phyloP scores from a whole-genome alignment of 495 filamentous ascomycete genomes.

The Trichoderma asperelloides region DNA sequence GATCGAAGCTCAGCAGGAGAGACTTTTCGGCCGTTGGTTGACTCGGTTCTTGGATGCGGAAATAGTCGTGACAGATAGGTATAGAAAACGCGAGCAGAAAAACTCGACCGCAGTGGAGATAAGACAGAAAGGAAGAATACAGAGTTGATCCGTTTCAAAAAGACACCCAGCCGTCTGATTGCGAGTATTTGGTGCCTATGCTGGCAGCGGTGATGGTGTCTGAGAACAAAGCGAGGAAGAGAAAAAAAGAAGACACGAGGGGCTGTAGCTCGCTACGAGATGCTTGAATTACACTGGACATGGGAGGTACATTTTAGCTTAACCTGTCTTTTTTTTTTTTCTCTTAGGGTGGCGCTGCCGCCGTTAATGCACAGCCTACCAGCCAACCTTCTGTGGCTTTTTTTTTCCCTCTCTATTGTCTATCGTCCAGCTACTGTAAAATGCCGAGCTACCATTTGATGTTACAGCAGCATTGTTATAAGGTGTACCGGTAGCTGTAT shows the following conservation, averaged over 20 bases:
- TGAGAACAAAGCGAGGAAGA: neutral
- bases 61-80: neutral
- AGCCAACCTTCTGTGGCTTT: no score
- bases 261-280: neutral
- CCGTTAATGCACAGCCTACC: neutral
- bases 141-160: no score
- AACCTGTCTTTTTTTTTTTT: neutral
- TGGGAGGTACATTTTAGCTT: neutral
- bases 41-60: neutral
- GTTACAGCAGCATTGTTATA: no score
- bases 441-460: no score
- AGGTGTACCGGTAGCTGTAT: no score
- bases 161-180: neutral
- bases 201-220: no score
- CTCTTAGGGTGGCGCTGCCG: neutral
- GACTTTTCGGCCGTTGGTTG: neutral
- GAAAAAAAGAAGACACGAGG: slow-evolving; percentile 9
- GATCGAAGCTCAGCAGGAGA: neutral
- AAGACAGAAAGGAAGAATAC: neutral
- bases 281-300: neutral
- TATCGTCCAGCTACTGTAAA: no score
- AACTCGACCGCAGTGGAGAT: neutral
- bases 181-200: no score
- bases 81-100: neutral
- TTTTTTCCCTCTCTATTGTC: no score